Conservation (phyloP, 2,329 filamentous ascomycete species). For the Sporothrix mexicana region DNA sequence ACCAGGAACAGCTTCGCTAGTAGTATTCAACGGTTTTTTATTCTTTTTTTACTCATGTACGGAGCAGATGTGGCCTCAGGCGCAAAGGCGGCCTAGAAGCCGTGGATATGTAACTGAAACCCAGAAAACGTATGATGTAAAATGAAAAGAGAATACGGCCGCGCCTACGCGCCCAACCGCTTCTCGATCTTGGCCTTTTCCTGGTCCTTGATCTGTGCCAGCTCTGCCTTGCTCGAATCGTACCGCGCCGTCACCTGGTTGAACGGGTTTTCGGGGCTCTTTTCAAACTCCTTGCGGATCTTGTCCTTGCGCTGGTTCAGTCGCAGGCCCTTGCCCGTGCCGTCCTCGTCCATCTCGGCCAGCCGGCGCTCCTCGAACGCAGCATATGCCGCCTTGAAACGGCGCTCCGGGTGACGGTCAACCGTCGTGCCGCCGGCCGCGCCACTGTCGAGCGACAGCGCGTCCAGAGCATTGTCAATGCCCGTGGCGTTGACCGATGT, state of each 20-base stretch:
- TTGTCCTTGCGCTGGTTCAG: conserved; percentile 83
- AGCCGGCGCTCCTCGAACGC: conserved; percentile 82
- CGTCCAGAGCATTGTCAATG: conserved; percentile 93
- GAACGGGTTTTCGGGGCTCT: conserved; percentile 92
- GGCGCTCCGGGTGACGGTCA: conserved; percentile 85
- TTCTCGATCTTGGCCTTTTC: conserved; percentile 78
- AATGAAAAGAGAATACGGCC: not conserved
- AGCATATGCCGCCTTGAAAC: conserved; percentile 84
- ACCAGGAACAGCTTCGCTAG: too few relatives aligned
- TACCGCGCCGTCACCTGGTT: conserved; percentile 80
- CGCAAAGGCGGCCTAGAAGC: not conserved
- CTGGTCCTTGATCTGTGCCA: conserved; percentile 66
- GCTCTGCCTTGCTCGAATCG: conserved; percentile 79
- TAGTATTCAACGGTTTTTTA: not conserved
- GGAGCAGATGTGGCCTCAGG: too few relatives aligned
- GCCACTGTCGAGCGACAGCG: conserved; percentile 66
- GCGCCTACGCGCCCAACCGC: conserved; percentile 53
- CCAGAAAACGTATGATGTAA: not conserved
- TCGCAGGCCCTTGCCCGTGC: conserved; percentile 71
- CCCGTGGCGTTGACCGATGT: conserved; percentile 77
- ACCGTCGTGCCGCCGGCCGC: conserved; percentile 61
- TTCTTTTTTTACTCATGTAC: too few relatives aligned
- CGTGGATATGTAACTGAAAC: not conserved
- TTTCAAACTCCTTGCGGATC: conserved; percentile 92
- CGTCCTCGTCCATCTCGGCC: conserved; percentile 84